These are phyloP conservation scores for Davidsoniella eucalypti DNA, from an alignment of 2,329 filamentous ascomycete genomes.

Conservation along the genomic window DNA sequence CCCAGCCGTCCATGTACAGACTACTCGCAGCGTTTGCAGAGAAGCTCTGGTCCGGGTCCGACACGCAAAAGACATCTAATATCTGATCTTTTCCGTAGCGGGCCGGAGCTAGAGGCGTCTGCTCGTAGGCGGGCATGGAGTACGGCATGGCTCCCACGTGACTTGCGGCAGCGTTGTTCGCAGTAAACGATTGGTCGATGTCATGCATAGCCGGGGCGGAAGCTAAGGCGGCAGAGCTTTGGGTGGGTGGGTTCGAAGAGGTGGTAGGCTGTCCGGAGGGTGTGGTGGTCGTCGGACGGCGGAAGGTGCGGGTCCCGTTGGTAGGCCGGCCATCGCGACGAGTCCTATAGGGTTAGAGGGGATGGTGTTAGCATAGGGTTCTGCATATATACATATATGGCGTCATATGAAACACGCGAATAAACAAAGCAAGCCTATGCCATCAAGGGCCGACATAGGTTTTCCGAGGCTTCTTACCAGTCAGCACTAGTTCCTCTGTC, in stretches of 20 bases:
- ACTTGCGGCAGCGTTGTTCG: no score
- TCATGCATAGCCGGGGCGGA: background rate
- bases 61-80: conserved; percentile 46
- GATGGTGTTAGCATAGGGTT: background rate
- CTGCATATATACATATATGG: background rate
- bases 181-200: no score
- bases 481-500: conserved; percentile 7
- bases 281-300: conserved; percentile 44
- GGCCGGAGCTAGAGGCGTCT: conserved; percentile 26
- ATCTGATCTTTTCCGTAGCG: conserved; percentile 70
- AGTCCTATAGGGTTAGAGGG: conserved; percentile 27
- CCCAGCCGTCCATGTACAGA: conserved; percentile 63
- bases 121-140: background rate
- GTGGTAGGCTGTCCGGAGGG: conserved; percentile 26
- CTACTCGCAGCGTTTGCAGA: conserved; percentile 1
- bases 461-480: conserved; percentile 6
- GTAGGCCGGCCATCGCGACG: conserved; percentile 39
- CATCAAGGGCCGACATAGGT: background rate
- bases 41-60: conserved; percentile 33
- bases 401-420: background rate
- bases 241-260: conserved; percentile 21
- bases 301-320: conserved; percentile 49
- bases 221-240: conserved; percentile 19
- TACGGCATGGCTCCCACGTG: background rate
- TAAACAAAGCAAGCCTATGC: no score